Evolutionary conservation across 805 yeast species (phyloP).

Genomic region (Zygosaccharomyces lentus): DNA sequence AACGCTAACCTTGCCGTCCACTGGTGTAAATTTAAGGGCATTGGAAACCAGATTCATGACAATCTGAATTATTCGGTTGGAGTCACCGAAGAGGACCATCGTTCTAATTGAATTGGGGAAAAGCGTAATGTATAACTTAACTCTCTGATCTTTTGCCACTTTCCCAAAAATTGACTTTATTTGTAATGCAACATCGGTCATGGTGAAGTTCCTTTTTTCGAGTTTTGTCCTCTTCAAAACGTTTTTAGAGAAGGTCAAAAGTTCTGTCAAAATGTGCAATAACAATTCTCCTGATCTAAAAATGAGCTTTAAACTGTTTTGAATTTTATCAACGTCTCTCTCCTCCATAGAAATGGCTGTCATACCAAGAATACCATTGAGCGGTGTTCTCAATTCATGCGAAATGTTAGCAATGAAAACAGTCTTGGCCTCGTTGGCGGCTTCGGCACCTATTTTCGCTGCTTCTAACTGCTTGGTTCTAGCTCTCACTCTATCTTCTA

Average conservation of each 20-base stretch:
- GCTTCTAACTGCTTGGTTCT: conserved; percentile 86
- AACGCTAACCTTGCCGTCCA: conserved; percentile 74
- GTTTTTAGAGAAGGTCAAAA: conserved; percentile 84
- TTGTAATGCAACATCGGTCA: conserved; percentile 79
- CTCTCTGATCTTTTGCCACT: conserved; percentile 72
- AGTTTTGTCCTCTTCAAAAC: conserved; percentile 78
- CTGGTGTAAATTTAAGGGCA: conserved; percentile 88
- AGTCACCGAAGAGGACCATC: conserved; percentile 77
- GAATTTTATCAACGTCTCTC: conserved; percentile 58
- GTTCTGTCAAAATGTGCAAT: conserved; percentile 83
- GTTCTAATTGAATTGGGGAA: conserved; percentile 57
- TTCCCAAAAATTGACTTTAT: conserved; percentile 80
- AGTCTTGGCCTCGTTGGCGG: conserved; percentile 95
- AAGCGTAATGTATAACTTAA: conserved; percentile 57
- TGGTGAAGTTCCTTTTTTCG: conserved; percentile 75
- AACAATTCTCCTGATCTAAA: conserved; percentile 88
- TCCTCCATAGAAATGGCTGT: conserved; percentile 92
- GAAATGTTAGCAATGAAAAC: conserved; percentile 89
- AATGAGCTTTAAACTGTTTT: conserved; percentile 73
- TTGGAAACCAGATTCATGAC: conserved; percentile 90
- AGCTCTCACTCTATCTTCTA: conserved; percentile 83
- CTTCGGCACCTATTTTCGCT: conserved; percentile 84
- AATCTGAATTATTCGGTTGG: conserved; percentile 84
- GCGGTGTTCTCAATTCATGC: conserved; percentile 90
- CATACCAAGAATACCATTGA: conserved; percentile 95